These are phyloP conservation scores for Trichoderma sp. DNA, from an alignment of 2,329 filamentous ascomycete genomes.

Conservation along the genomic window DNA sequence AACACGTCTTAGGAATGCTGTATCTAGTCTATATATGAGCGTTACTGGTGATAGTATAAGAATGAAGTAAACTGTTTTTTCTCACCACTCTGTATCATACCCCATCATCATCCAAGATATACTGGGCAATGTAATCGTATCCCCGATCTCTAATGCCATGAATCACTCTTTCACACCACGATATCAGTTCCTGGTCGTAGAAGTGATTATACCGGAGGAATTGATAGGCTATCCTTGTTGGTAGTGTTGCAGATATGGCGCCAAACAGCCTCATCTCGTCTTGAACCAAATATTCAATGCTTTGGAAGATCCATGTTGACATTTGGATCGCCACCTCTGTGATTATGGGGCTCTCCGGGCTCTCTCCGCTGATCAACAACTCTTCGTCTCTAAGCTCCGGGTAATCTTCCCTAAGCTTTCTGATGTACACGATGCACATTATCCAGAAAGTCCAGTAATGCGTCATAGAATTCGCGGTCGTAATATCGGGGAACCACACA, in stretches of 20 bases:
- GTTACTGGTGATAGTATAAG: not conserved
- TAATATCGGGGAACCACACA: constrained; percentile 37
- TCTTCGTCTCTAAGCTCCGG: not conserved
- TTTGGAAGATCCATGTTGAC: constrained; percentile 32
- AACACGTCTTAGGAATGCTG: not conserved
- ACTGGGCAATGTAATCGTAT: constrained; percentile 15
- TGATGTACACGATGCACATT: constrained; percentile 35
- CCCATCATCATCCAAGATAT: constrained; percentile 7
- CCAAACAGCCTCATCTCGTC: constrained; percentile 42
- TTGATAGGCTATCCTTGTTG: constrained; percentile 27
- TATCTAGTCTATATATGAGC: not conserved
- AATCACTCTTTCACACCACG: constrained; percentile 9
- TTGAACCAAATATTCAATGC: constrained; percentile 38
- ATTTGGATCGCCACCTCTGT: constrained; percentile 22
- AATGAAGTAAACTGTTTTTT: not conserved
- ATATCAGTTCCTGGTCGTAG: not conserved
- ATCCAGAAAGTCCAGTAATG: constrained; percentile 41
- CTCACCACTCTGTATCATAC: not conserved
- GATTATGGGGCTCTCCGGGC: constrained; percentile 10
- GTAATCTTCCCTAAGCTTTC: constrained; percentile 3
- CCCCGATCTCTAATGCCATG: constrained; percentile 3
- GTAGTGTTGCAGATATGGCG: constrained; percentile 35
- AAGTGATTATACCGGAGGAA: constrained; percentile 2
- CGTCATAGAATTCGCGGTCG: constrained; percentile 37
- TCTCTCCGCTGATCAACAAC: constrained; percentile 7